Conservation (phyloP, 2,329 filamentous ascomycete species). For the Rhynchosporium secalis region DNA sequence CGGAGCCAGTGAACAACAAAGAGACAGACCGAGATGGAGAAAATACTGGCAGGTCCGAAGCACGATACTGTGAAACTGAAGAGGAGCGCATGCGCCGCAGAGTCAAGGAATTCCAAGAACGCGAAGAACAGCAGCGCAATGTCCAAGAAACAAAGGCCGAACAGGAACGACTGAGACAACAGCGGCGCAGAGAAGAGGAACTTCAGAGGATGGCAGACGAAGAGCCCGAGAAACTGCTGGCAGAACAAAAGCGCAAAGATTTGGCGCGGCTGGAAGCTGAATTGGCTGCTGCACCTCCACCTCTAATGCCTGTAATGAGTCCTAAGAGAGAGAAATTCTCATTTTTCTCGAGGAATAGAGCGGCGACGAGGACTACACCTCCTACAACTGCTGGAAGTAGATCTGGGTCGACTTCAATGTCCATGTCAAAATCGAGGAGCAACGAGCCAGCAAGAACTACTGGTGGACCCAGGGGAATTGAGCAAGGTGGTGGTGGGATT, state of each 20-base stretch:
- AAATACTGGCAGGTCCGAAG: constrained; percentile 4
- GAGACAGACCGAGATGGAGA: constrained; percentile 8
- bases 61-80: constrained; percentile 27
- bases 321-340: constrained; percentile 35
- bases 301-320: constrained; percentile 21
- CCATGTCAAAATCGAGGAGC: constrained; percentile 18
- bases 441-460: constrained; percentile 21
- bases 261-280: constrained; percentile 38
- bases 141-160: constrained; percentile 21
- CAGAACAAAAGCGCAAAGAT: constrained; percentile 40
- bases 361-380: constrained; percentile 24
- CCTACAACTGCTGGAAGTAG: constrained; percentile 22
- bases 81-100: constrained; percentile 29
- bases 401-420: constrained; percentile 13
- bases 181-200: constrained; percentile 21
- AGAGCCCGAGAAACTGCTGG: constrained; percentile 32
- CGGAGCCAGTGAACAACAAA: constrained; percentile 23
- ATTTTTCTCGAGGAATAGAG: constrained; percentile 37
- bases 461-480: constrained; percentile 21
- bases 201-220: constrained; percentile 27
- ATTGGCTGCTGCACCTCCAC: constrained; percentile 35
- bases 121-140: constrained; percentile 21
- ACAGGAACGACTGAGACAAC: constrained; percentile 20
- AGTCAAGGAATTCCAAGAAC: constrained; percentile 25
- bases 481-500: constrained; percentile 37